Evolutionary conservation across 805 yeast genomes (phyloP), one percentile per base, ranked within the genome.

Genomic region (Zygoascus ofunaensis): DNA sequence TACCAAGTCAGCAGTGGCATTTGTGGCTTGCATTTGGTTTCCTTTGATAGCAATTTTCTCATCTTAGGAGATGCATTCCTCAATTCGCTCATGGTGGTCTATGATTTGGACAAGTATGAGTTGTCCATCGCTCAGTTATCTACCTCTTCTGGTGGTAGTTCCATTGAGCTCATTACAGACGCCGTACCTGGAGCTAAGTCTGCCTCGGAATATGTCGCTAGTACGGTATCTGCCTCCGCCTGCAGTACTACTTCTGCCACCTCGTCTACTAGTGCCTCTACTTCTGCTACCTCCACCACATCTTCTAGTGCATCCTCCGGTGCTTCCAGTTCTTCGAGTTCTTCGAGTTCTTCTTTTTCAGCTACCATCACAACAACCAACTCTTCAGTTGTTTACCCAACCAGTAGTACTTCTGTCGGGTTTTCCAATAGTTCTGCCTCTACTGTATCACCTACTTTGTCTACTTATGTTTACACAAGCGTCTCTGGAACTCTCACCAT

Each of bases 11-110:
- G 50, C 3, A 38, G 36, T 12, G 36, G 35, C 7, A 28, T 47
- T 8, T 47, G 50, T 41, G 33, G 44, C 14, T 34, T 40, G 10
- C 45, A 45, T 3, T 20, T 47, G n/a, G 24, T 52, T 5, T 4
- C 33, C n/a, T 14, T 21, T 32, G 34, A 18, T 20, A 22, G 17
- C 15, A 44, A 22, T 20, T 21, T 33, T 33, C 34, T 49, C 35
- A 14, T 42, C 62, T 35, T 82, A 28, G 89, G 89, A 21, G 85
- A 79, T 56, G 68, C 72, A 43, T 72, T 81, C 56, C 64, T 82
- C 46, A 68, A 82, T 44, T 69, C 72, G 34, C 80, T 79, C 4
- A 82, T 81, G 56, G 71, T 76, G 19, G 84, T 80, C n/a, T 79
- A 73, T 59, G 82, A 82, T 56, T 62, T 80, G 42, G 84, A 79